Percentiles rank a stretch among this genome's conserved stretches.
Conservation (phyloP, 2,329 filamentous ascomycete genomes). For the Graphilbum sp. region DNA sequence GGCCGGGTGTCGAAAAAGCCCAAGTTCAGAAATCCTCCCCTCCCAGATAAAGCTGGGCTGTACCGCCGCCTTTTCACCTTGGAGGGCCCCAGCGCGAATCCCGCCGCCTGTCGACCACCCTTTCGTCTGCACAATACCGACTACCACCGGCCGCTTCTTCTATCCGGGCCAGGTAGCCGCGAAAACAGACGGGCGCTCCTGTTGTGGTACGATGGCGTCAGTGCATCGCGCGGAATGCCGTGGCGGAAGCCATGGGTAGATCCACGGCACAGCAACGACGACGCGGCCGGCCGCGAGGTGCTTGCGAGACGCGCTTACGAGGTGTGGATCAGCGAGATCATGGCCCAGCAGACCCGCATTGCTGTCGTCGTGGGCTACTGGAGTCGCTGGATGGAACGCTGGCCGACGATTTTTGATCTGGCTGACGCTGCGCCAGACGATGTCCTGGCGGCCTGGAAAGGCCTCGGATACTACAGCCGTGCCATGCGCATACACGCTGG, state of each 20-base stretch:
- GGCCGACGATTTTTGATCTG: conserved; percentile 41
- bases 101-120: conserved; percentile 11
- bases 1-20: no score
- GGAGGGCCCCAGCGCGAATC: neutral
- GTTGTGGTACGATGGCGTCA: conserved; percentile 33
- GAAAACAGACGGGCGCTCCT: conserved; percentile 22
- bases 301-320: conserved; percentile 43
- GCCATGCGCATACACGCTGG: conserved; percentile 43
- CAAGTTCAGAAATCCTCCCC: no score
- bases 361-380: conserved; percentile 46
- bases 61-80: neutral
- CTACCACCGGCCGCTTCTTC: conserved; percentile 34
- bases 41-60: neutral
- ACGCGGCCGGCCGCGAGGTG: conserved; percentile 4
- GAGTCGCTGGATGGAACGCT: conserved; percentile 43
- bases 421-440: conserved; percentile 36
- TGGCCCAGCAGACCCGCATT: conserved; percentile 51
- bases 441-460: conserved; percentile 41
- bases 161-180: conserved; percentile 19
- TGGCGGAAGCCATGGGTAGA: conserved; percentile 44
- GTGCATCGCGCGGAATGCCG: conserved; percentile 33
- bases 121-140: conserved; percentile 18
- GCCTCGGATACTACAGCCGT: conserved; percentile 48
- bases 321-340: conserved; percentile 52
- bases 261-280: conserved; percentile 12